A percentile compares a stretch with the other conserved stretches of the same genome.
phyloP scores from a whole-genome alignment of 1,139 yeast genomes.

The Lodderomyces pseudojiufengensis region DNA sequence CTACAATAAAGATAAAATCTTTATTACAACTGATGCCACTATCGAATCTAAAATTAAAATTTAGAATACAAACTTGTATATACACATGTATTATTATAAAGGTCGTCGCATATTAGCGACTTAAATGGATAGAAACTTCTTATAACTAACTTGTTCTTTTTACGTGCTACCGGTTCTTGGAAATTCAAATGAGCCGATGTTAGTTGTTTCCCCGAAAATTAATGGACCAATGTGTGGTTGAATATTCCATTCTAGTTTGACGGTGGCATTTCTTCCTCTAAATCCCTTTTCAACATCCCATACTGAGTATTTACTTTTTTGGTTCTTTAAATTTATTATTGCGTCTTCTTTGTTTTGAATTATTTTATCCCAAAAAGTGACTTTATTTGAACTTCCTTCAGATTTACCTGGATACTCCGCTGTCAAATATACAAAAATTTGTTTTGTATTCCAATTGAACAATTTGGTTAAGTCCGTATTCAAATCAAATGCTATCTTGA shows the following conservation, averaged over 20 bases:
- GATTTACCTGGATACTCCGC: constrained; percentile 78
- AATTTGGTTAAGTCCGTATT: constrained; percentile 62
- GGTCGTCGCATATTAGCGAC: too few species aligned
- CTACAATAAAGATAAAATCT: constrained; percentile 1
- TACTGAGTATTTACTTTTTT: constrained; percentile 73
- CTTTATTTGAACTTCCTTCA: constrained; percentile 52
- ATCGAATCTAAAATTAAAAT: too few species aligned
- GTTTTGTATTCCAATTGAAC: constrained; percentile 97
- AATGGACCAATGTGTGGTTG: constrained; percentile 90
- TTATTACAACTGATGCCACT: not conserved
- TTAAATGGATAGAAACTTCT: too few species aligned
- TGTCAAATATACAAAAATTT: constrained; percentile 82
- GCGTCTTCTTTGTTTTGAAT: constrained; percentile 61
- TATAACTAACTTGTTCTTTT: too few species aligned
- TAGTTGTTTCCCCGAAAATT: constrained; percentile 57
- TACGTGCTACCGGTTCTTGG: not conserved
- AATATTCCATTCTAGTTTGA: constrained; percentile 82
- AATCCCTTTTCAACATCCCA: constrained; percentile 80
- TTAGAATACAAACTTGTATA: too few species aligned
- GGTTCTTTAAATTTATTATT: constrained; percentile 45
- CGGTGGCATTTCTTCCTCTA: constrained; percentile 62
- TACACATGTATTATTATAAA: too few species aligned
- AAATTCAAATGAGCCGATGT: constrained; percentile 22
- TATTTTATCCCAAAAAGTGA: constrained; percentile 90
- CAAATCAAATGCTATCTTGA: constrained; percentile 68